A percentile compares a stretch with the other conserved stretches of the same genome.
Conservation (phyloP, 805 yeast species). For the Metschnikowia koreensis region DNA sequence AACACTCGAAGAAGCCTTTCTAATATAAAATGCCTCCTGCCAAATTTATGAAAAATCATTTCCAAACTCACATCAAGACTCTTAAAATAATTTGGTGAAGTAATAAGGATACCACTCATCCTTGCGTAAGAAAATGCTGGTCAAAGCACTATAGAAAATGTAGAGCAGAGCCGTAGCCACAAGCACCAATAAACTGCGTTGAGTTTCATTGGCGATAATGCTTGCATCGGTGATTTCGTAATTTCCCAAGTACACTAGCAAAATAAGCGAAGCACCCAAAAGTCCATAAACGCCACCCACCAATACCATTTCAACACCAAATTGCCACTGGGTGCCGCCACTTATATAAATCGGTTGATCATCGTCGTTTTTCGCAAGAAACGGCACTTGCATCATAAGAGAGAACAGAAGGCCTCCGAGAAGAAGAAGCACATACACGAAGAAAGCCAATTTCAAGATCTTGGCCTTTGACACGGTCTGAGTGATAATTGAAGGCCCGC, state of each 20-base stretch:
- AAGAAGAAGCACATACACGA: slow-evolving; percentile 43
- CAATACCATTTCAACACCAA: slow-evolving; percentile 63
- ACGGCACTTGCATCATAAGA: slow-evolving; percentile 58
- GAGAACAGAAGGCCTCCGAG: slow-evolving; percentile 67
- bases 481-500: slow-evolving; percentile 32
- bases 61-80: not conserved
- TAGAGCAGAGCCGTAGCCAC: slow-evolving; percentile 24
- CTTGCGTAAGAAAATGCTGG: slow-evolving; percentile 45
- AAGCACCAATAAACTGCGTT: slow-evolving; percentile 20
- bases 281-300: slow-evolving; percentile 50
- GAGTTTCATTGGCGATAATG: slow-evolving; percentile 19
- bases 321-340: slow-evolving; percentile 67
- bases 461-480: slow-evolving; percentile 21
- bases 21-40: too few species aligned
- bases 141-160: slow-evolving; percentile 44
- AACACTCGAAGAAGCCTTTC: too few species aligned
- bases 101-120: slow-evolving; percentile 50
- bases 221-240: slow-evolving; percentile 25
- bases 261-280: slow-evolving; percentile 42
- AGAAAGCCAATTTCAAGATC: slow-evolving; percentile 25
- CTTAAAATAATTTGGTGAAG: slow-evolving; percentile 30
- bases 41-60: not conserved
- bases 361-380: slow-evolving; percentile 51
- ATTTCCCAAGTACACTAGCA: slow-evolving; percentile 38
- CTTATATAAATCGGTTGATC: slow-evolving; percentile 56